Evolutionary conservation across 768 basidiomycete species (phyloP), one percentile per base, ranked within the genome.

Genomic region (Agaricus subrufescens): DNA sequence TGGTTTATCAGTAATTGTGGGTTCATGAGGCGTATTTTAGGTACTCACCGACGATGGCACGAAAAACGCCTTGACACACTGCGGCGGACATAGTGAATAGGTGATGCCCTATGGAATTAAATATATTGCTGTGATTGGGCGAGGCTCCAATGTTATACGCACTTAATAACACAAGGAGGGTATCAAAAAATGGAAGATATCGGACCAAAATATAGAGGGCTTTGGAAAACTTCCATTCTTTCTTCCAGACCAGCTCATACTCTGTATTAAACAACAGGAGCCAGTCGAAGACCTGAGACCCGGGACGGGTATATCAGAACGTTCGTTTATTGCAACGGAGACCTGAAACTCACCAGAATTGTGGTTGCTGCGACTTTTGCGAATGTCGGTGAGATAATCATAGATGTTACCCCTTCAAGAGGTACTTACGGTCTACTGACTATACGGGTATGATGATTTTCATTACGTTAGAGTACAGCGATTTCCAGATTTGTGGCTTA

Each of bases 141-240:
- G 14, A 10, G n/a, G 14, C 11, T 6, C 11, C 9, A 38, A 14
- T 7, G 4, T 31, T 31, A 23, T 11, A 59, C 64, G 27, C 53
- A 67, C 68, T 58, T 42, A 48, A 39, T 27, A 63, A 25, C n/a
- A 43, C 9, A 6, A 52, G 6, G 40, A 26, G 6, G 7, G 42
- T 8, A 43, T 43, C 50, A n/a, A 31, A 8, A 15, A 52, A 42
- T 10, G 42, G 15, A 6, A 27, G 9, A 19, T 52, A 52, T 8
- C 50, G 50, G 4, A 26, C n/a, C 3, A 52, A 5, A 3, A 52
- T 15, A 29, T 27, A 52, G 4, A 52, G 14, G 12, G 43, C 23
- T 10, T 52, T 52, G 5, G 25, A 29, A 2, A 19, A 2, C 15
- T 30, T 52, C 50, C 50, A 52, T 43, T n/a, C n/a, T 8, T 39